Evolutionary conservation across 78 protist genomes (phyloP), one percentile per base, ranked within the genome.

Genomic region (Dictyostelium brefeldianum): DNA sequence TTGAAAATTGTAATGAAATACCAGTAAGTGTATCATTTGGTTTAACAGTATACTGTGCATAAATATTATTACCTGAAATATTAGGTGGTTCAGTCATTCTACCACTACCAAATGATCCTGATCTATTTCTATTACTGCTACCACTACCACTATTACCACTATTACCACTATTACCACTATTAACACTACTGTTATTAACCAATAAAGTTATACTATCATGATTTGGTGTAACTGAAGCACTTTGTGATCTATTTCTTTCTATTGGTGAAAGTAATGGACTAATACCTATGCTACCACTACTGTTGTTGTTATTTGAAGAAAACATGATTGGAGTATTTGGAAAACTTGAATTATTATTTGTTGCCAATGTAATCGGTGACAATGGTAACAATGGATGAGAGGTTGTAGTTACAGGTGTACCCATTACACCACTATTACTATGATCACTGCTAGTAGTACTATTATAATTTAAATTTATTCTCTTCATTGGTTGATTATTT

Each of bases 1-100:
- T 87, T 10, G 75, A 47, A 22, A 77, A 87, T 77, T 87, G 93
- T 1, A 87, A 27, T 20, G 93, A 41, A 22, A 87, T 87, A 29
- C 93, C 93, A 51, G 84, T 50, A 10, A 87, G 93, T 14, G 93
- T 87, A 51, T 87, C 93, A 31, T 81, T 87, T n/a, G 83, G 62
- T 65, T 87, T 87, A 31, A 87, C 93, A 20, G 65, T 47, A 77
- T 87, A 87, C 64, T 31, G 79, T 50, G 77, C 69, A 77, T 59
- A 77, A 7, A 78, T 22, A 48, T 67, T 22, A 17, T 77, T 51
- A 47, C 27, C 29, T 36, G 75, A 57, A 20, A 77, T 47, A 31
- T 50, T 87, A 27, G 93, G 84, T 6, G 92, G 92, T 31, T 59
- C 27, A 6, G 84, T 78, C 6, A 81, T 29, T 25, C 36, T 22